Evolutionary conservation across 306 rosid genomes (phyloP).

Genomic region (Cucumis cinereus): DNA sequence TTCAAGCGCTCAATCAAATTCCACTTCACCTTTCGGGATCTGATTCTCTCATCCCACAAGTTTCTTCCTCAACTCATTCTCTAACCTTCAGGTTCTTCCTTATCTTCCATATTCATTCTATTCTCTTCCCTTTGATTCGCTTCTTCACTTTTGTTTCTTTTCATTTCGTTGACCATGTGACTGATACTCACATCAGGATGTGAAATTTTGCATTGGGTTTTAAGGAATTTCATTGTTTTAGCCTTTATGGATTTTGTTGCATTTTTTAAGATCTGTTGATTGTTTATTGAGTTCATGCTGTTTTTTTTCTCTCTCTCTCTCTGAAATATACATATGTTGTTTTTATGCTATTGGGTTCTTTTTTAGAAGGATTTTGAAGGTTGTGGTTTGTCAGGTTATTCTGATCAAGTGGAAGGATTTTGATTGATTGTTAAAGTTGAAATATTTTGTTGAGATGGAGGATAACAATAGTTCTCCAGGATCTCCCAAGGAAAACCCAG

Average conservation of each 20-base stretch:
- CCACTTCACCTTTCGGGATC: neutral
- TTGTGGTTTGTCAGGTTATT: slow-evolving; percentile 1
- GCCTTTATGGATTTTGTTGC: neutral
- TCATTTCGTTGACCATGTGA: neutral
- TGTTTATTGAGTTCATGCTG: neutral
- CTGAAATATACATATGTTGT: neutral
- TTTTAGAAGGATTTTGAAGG: neutral
- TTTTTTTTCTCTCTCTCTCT: neutral
- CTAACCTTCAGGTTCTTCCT: neutral
- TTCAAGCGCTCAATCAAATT: neutral
- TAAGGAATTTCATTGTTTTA: neutral
- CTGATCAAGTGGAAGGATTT: neutral
- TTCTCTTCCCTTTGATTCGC: neutral
- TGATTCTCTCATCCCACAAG: slow-evolving; percentile 7
- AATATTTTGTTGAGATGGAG: slow-evolving; percentile 19
- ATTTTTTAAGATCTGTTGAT: neutral
- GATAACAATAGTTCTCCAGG: slow-evolving; percentile 33
- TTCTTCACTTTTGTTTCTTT: neutral
- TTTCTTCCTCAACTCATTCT: neutral
- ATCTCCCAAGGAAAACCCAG: slow-evolving; percentile 27
- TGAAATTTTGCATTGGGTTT: neutral
- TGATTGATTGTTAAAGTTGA: neutral
- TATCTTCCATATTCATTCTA: neutral
- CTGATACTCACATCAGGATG: neutral
- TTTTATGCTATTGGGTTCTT: neutral